Base-by-base conservation (phyloP, 768 basidiomycete species). In the Psilocybe sp. region DNA sequence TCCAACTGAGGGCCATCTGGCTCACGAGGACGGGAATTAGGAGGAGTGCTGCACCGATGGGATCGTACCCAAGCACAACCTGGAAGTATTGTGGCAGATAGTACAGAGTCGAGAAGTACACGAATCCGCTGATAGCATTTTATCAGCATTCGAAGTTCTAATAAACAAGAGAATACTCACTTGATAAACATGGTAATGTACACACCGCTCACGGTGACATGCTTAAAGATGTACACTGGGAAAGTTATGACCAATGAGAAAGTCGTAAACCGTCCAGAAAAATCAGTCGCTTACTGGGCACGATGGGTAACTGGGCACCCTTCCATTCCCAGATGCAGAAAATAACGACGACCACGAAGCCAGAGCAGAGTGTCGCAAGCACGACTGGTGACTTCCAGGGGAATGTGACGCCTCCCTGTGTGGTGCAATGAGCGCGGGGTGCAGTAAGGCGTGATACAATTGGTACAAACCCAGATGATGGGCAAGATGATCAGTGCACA, bases 11-110 rank as follows among this genome's bases (percentile, higher is more conserved):
- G 1, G 77, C 57, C 43, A 85, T 84, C 58, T 87, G 85, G 35
- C 78, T 79, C 14, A 86, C 70, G 10, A 90, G 73, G 15, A 89
- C 70, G 0, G 88, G 87, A 8, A 92, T 77, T 0, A 89, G 72
- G 57, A 89, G 82, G 2, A 87, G 58, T 33, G 60, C 73, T 6
- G 75, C 74, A 9, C 74, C 77, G 38, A 88, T 80, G 0, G 89
- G 82, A 7, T 79, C 77, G 52, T 78, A 81, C 4, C 81, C 82
- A n/a, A 84, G 66, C 3, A 79, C 84, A 8, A 87, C 79, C 66
- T 89, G 87, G 66, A 88, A 86, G 61, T 80, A 89, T 54, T 86
- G 82, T 1, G 89, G 87, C 0, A 90, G 74, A 58, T 87, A 88
- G 63, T 81, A 88, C 11, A 87, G 61, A 8, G 84, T 76, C 14